Evolutionary conservation across 164 flowering plant species (phyloP), one percentile per base, ranked within the genome.

Genomic region (Macadamia integrifolia): DNA sequence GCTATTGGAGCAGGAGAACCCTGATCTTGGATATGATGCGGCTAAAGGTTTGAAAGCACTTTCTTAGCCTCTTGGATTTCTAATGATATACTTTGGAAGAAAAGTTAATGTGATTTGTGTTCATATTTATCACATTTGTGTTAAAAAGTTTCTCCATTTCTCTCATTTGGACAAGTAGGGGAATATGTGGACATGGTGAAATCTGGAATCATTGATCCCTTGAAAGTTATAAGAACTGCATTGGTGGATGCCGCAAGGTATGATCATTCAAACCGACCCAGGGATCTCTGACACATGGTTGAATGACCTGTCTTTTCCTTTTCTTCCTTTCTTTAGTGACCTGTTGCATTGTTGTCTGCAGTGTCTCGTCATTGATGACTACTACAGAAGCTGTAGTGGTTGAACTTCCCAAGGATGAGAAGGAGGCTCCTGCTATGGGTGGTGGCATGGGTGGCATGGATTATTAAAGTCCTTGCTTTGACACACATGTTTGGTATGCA

Each of bases 151-250:
- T 10, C 2, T 49, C 3, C 15, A 1, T 11, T 53, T 53, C 53
- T 9, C 59, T n/a, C 52, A 29, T 4, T 69, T 35, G 28, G 35
- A 44, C 58, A 43, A 66, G 3, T 84, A 93, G 98, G 91, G 75
- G 94, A 86, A 76, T 93, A 94, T 76, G 97, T 94, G 2, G 93
- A 94, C 75, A 92, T 94, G 99, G 87, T 94, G 4, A 90, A 94
- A 71, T 75, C 97, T 15, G 98, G 99, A 61, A 90, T 92, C 43
- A 90, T 94, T 28, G 99, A 94, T 66, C 99, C 99, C 43, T 63
- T 94, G 79, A 94, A 94, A 77, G 98, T 94, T 9, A 94, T 94
- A 55, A 92, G 99, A 75, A 94, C 97, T n/a, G 99, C 99, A 1
- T 76, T 94, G 82, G 89, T 87, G 50, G 99, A 94, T 79, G 96